Evolutionary conservation across 192 early-diverging fungal genomes (phyloP), one percentile per base, ranked within the genome.

Genomic region (Coemansia sp.): DNA sequence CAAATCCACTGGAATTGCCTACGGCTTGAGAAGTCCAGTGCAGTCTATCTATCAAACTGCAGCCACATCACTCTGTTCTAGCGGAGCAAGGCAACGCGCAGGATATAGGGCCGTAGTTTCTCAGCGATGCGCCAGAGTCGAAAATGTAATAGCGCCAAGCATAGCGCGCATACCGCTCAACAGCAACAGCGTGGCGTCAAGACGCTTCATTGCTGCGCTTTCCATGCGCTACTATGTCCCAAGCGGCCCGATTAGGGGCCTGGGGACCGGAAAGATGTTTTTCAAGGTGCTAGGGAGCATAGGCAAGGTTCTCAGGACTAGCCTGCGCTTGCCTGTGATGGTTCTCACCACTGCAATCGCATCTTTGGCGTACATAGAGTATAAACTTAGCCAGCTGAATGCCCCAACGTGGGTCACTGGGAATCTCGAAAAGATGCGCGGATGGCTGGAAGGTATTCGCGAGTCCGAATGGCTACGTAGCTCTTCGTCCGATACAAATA

Each of bases 221-320:
- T 30, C 77, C 18, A 80, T 80, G 72, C 77, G 77, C 60, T 61
- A 80, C 63, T 80, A 80, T 37, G 66, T 80, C 18, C 72, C 77
- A 15, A 55, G 69, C 46, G 67, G 77, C 33, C 72, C 72, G 48
- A 60, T 69, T 29, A 63, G 56, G 46, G 48, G 61, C 33, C 57
- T 79, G 29, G 58, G 57, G 7, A 63, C 64, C 28, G 68, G 72
- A 9, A 70, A 58, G 34, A 9, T 80, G 43, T 37, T 80, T 21
- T 42, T 74, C 26, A 52, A 61, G 26, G 34, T 80, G 51, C 61
- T 81, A 4, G 59, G 61, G 39, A 75, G 66, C 42, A 63, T 81
- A 33, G 16, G 59, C 10, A 59, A 70, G 39, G 46, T 70, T 4
- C 25, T 72, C 23, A 58, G 62, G 25, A 60, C 52, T 10, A 58